Percentiles rank a stretch among this genome's conserved stretches.
Evolutionary conservation across 192 early-diverging fungal genomes (phyloP).

Genomic region (Entophlyctis helioformis): DNA sequence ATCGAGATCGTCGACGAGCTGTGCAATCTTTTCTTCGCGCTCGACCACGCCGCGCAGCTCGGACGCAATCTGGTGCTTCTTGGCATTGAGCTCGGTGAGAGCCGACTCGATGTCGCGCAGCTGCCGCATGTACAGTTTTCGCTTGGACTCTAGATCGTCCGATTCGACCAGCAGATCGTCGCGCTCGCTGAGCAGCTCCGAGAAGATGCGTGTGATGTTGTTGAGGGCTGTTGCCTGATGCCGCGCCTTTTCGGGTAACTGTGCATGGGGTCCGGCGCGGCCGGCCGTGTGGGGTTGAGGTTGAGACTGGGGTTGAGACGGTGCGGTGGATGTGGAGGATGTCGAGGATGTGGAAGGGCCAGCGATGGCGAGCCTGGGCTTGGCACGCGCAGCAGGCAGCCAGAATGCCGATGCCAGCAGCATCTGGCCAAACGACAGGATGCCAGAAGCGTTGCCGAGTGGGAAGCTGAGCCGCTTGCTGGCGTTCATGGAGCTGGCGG

Average conservation of each 20-base stretch:
- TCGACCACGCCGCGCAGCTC: conserved; percentile 15
- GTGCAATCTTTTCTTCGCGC: conserved; percentile 15
- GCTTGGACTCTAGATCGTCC: too few relatives aligned
- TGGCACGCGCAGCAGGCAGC: background rate
- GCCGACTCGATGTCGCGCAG: conserved; percentile 25
- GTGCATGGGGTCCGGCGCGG: too few relatives aligned
- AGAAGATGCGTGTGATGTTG: conserved; percentile 24
- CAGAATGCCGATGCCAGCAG: background rate
- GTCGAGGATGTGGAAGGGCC: background rate
- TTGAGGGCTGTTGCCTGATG: conserved; percentile 18
- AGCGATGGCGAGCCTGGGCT: background rate
- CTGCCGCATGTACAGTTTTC: conserved; percentile 16
- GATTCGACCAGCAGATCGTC: conserved; percentile 19
- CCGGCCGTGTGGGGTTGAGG: too few relatives aligned
- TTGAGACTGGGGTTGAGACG: background rate
- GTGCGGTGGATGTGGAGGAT: background rate
- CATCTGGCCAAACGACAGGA: background rate
- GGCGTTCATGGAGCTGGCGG: too few relatives aligned
- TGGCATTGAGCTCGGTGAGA: conserved; percentile 13
- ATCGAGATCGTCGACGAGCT: conserved; percentile 19
- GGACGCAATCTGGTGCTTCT: conserved; percentile 13
- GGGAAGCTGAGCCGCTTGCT: too few relatives aligned
- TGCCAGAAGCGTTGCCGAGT: too few relatives aligned
- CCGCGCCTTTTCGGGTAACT: too few relatives aligned
- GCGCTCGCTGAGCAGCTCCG: conserved; percentile 24